Percentiles rank a stretch among this genome's conserved stretches.
Conservation (phyloP, 345 rosid species). For the Punica granatum region DNA sequence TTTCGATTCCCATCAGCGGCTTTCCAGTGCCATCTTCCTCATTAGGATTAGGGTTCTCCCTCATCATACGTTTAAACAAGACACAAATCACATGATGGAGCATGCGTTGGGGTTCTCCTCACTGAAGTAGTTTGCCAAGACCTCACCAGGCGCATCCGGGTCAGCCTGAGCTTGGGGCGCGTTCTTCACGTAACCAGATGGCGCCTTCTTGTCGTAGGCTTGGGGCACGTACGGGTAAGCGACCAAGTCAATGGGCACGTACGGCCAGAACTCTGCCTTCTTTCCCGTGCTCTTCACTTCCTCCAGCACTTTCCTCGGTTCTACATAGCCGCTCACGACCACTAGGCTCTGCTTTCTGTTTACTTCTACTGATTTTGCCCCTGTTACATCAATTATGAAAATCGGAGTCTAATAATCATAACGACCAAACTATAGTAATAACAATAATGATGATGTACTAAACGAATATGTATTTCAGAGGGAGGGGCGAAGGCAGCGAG, state of each 20-base stretch:
- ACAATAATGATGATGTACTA: too few relatives aligned
- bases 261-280: constrained; percentile 53
- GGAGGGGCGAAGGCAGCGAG: background rate
- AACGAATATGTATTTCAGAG: background rate
- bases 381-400: constrained; percentile 8
- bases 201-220: constrained; percentile 53
- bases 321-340: constrained; percentile 35
- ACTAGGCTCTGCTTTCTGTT: constrained; percentile 45
- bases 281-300: constrained; percentile 37
- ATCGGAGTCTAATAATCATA: background rate
- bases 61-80: too few relatives aligned
- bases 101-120: constrained; percentile 52
- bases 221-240: constrained; percentile 37
- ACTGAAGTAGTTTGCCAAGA: constrained; percentile 28
- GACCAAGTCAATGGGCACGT: constrained; percentile 38
- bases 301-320: constrained; percentile 39
- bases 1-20: too few relatives aligned
- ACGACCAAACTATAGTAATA: background rate
- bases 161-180: constrained; percentile 31
- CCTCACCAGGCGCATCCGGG: constrained; percentile 26
- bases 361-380: constrained; percentile 36
- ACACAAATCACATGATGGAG: constrained; percentile 29
- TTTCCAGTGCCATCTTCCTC: too few relatives aligned
- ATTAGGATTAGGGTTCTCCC: too few relatives aligned
- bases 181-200: constrained; percentile 40